Conservation (phyloP, 345 rosid genomes). For the Eutrema japonicum region DNA sequence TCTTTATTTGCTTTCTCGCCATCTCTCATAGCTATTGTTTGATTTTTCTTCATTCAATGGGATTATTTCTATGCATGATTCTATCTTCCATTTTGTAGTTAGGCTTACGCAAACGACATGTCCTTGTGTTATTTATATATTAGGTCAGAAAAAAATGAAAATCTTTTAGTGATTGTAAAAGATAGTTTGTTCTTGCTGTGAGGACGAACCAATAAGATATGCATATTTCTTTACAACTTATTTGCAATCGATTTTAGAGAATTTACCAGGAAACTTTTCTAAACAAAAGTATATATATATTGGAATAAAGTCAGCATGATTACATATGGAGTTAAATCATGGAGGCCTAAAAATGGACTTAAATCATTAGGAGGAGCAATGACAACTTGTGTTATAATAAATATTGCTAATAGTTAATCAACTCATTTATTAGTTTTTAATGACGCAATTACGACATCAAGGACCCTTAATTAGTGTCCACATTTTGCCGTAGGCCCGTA, state of each 20-base stretch:
- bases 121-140: neutral
- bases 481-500: conserved; percentile 4
- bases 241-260: neutral
- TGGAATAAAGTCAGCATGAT: conserved; percentile 19
- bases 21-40: too few relatives aligned
- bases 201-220: neutral
- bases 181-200: neutral
- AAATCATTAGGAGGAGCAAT: conserved; percentile 15
- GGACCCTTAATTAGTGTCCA: conserved; percentile 17
- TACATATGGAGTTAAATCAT: conserved; percentile 21
- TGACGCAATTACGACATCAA: conserved; percentile 5
- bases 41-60: neutral
- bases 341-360: conserved; percentile 11
- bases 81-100: neutral
- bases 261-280: neutral
- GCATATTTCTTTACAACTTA: neutral
- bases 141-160: neutral
- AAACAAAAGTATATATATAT: neutral
- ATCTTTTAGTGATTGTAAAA: neutral
- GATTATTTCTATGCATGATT: neutral
- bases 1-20: too few relatives aligned
- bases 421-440: conserved; percentile 12
- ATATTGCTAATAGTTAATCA: neutral
- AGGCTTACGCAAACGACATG: too few relatives aligned
- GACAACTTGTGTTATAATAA: conserved; percentile 12